A percentile compares a stretch with the other conserved stretches of the same genome.
These are phyloP conservation scores for Groenewaldozyma tartarivorans DNA, from an alignment of 805 yeast genomes.

Conservation along the genomic window DNA sequence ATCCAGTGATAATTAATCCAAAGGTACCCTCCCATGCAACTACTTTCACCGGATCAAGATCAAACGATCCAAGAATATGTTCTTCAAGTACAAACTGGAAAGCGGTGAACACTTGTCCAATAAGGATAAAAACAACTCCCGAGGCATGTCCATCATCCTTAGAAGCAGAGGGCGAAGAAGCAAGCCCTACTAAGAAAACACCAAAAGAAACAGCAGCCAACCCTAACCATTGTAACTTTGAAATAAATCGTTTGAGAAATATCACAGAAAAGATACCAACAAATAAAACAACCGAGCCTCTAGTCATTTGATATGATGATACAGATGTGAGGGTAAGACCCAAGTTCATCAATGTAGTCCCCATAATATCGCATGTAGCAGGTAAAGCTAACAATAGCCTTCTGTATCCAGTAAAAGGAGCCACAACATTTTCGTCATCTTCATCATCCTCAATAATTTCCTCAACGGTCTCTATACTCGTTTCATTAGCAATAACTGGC, in stretches of 20 bases:
- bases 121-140: slow-evolving; percentile 50
- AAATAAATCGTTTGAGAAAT: slow-evolving; percentile 46
- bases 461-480: slow-evolving; percentile 1
- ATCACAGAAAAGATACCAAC: slow-evolving; percentile 63
- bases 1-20: slow-evolving; percentile 41
- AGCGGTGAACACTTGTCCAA: slow-evolving; percentile 63
- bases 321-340: slow-evolving; percentile 70
- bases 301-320: slow-evolving; percentile 75
- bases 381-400: slow-evolving; percentile 44
- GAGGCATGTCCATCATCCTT: slow-evolving; percentile 16
- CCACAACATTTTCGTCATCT: slow-evolving; percentile 3
- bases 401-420: slow-evolving; percentile 19
- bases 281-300: slow-evolving; percentile 67
- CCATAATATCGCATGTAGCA: slow-evolving; percentile 59
- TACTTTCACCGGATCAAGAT: slow-evolving; percentile 50
- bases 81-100: slow-evolving; percentile 74
- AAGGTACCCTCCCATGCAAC: slow-evolving; percentile 71
- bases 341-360: slow-evolving; percentile 68
- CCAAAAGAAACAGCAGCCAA: slow-evolving; percentile 58
- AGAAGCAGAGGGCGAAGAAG: slow-evolving; percentile 33
- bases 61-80: slow-evolving; percentile 44
- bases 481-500: slow-evolving; percentile 1
- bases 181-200: slow-evolving; percentile 61
- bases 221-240: slow-evolving; percentile 59
- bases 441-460: slow-evolving; percentile 5